Evolutionary conservation across 192 early-diverging fungal genomes (phyloP).

Genomic region (Linnemannia hyalina): DNA sequence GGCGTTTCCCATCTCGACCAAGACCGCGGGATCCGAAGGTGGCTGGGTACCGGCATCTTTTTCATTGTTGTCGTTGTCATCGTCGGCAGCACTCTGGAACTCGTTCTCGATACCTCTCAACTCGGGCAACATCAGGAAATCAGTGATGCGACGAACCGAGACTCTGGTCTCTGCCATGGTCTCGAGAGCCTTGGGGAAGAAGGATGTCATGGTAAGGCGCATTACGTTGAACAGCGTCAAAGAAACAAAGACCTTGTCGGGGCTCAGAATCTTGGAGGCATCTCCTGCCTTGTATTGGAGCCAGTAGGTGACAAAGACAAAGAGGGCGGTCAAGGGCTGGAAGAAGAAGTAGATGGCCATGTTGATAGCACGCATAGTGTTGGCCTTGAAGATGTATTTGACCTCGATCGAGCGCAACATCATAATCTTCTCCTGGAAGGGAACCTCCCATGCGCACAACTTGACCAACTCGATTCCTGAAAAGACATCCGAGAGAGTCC

Average conservation of each 20-base stretch:
- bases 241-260: conserved; percentile 56
- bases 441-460: conserved; percentile 58
- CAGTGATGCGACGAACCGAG: conserved; percentile 51
- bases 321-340: conserved; percentile 46
- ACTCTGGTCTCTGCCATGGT: conserved; percentile 56
- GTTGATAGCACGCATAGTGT: conserved; percentile 54
- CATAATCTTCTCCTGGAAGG: conserved; percentile 56
- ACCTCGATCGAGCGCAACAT: conserved; percentile 52
- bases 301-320: conserved; percentile 55
- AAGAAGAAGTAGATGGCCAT: conserved; percentile 60
- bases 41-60: conserved; percentile 1
- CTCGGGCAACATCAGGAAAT: conserved; percentile 57
- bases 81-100: conserved; percentile 4
- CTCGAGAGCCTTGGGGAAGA: conserved; percentile 59
- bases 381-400: conserved; percentile 51
- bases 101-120: conserved; percentile 47
- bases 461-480: conserved; percentile 58
- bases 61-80: background rate
- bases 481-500: conserved; percentile 57
- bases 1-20: conserved; percentile 48
- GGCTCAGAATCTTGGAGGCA: background rate
- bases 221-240: conserved; percentile 58
- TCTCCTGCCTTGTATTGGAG: conserved; percentile 21
- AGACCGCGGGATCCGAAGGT: conserved; percentile 7
- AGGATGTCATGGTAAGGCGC: conserved; percentile 57